Conservation (phyloP, 495 filamentous ascomycete species). For the Tuber calosporum region DNA sequence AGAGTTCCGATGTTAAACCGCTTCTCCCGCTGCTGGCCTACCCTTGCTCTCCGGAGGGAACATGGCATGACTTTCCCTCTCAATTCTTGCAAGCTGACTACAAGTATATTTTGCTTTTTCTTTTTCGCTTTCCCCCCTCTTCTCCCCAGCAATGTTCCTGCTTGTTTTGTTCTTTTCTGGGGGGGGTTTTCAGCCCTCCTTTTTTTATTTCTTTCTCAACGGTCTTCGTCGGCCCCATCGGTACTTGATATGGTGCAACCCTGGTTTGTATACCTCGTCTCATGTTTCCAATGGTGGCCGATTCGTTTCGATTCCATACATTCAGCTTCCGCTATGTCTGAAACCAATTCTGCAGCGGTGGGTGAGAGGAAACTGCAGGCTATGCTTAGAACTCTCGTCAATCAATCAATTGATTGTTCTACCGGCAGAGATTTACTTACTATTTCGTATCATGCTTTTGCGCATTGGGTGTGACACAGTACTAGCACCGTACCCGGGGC, state of each 20-base stretch:
- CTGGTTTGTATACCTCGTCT: background rate
- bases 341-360: background rate
- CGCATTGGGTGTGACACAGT: background rate
- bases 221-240: slow-evolving; percentile 3
- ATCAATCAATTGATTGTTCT: background rate
- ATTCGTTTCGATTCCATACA: slow-evolving; percentile 2
- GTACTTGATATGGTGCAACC: background rate
- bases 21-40: background rate
- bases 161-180: too few species aligned
- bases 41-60: background rate
- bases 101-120: background rate
- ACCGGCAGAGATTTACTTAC: background rate
- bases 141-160: too few species aligned
- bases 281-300: background rate
- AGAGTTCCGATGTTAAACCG: background rate
- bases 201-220: background rate
- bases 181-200: too few species aligned
- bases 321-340: background rate
- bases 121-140: background rate
- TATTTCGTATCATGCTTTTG: background rate
- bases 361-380: slow-evolving; percentile 3
- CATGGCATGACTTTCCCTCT: background rate
- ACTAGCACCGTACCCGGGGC: background rate
- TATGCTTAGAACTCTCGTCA: background rate
- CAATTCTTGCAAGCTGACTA: slow-evolving; percentile 1